Evolutionary conservation across 495 filamentous ascomycete genomes (phyloP).

Genomic region (Hyaloscypha variabilis): DNA sequence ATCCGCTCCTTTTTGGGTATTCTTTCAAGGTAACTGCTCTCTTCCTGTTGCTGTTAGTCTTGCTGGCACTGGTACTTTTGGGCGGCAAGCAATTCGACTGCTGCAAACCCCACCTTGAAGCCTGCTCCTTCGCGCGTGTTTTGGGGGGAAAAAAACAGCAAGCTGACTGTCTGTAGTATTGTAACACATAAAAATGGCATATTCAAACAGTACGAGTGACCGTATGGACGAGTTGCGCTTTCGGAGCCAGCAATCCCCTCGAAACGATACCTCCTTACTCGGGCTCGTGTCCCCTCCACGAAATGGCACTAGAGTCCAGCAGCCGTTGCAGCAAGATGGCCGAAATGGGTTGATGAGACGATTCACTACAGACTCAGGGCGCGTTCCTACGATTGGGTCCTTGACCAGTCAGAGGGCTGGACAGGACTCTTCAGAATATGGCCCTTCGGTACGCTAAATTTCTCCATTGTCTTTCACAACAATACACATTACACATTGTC

Average conservation of each 20-base stretch:
- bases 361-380: slow-evolving; percentile 91
- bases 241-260: slow-evolving; percentile 71
- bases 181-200: slow-evolving; percentile 55
- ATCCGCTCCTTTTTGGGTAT: slow-evolving; percentile 21
- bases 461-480: slow-evolving; percentile 47
- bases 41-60: neutral
- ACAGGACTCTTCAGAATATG: slow-evolving; percentile 58
- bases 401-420: slow-evolving; percentile 59
- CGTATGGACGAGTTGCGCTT: slow-evolving; percentile 79
- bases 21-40: slow-evolving; percentile 19
- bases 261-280: slow-evolving; percentile 66
- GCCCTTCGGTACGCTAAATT: slow-evolving; percentile 42
- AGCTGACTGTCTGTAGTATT: slow-evolving; percentile 24
- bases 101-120: slow-evolving; percentile 30
- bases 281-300: slow-evolving; percentile 72
- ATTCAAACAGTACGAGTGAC: slow-evolving; percentile 65
- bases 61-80: neutral
- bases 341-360: slow-evolving; percentile 81
- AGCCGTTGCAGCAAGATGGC: slow-evolving; percentile 59
- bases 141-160: neutral
- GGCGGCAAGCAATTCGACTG: neutral
- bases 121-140: slow-evolving; percentile 8
- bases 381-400: slow-evolving; percentile 78
- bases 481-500: slow-evolving; percentile 15
- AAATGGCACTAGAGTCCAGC: slow-evolving; percentile 58